Percentiles rank a stretch among this genome's conserved stretches.
These are phyloP conservation scores for apple (Malus domestica) DNA, from an alignment of 306 rosid genomes.

Conservation along the genomic window DNA sequence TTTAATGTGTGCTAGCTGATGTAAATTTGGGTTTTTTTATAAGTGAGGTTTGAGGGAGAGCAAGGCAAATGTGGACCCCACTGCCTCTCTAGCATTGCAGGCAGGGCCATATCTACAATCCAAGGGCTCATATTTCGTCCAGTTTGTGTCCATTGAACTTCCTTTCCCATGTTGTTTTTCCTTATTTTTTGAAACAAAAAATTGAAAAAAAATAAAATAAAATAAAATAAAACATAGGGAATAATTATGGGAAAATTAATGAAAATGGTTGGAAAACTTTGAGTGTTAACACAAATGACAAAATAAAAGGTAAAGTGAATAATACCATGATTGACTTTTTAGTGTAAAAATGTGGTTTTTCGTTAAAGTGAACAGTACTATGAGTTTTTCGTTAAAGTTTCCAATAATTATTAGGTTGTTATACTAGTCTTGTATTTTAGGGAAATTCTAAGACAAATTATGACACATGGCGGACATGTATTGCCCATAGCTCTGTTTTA, in stretches of 20 bases:
- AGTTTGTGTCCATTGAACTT: conserved; percentile 42
- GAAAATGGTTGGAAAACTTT: too few relatives aligned
- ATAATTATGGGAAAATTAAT: too few relatives aligned
- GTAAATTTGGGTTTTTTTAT: background rate
- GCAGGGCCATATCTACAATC: conserved; percentile 19
- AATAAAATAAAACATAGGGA: too few relatives aligned
- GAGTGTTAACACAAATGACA: too few relatives aligned
- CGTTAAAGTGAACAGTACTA: too few relatives aligned
- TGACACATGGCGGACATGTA: conserved; percentile 27
- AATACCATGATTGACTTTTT: too few relatives aligned
- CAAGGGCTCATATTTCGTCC: conserved; percentile 24
- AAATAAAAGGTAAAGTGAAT: too few relatives aligned
- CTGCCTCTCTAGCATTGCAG: background rate
- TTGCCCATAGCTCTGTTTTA: background rate
- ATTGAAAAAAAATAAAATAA: background rate
- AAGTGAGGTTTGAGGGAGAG: background rate
- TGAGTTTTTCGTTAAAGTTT: too few relatives aligned
- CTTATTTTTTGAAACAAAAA: background rate
- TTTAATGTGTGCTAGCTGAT: conserved; percentile 9
- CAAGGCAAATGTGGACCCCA: conserved; percentile 5
- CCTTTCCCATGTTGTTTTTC: background rate
- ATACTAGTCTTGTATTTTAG: conserved; percentile 20
- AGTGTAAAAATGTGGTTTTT: too few relatives aligned
- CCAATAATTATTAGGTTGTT: conserved; percentile 38
- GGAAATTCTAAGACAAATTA: background rate